Base-by-base conservation (phyloP, 768 basidiomycete genomes). In the Boletus huronensis region DNA sequence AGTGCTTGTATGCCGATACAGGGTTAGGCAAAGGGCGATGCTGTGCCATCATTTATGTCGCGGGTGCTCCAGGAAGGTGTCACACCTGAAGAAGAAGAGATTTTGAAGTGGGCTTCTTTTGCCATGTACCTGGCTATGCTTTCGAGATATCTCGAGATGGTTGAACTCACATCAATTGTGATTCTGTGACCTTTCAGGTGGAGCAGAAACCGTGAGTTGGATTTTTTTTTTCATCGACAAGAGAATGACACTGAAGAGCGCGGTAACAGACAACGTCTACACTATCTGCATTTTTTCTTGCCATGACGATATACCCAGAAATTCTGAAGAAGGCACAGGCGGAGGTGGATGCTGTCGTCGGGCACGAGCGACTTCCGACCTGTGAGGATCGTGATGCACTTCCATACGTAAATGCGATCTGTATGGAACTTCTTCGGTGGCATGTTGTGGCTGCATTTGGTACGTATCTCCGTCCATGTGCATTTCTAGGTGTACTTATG, bases 141-240 rank as follows among this genome's bases (percentile, higher is more conserved):
- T 42, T 54, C 9, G 1, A 10, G 1, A 31, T 8, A 39, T 44
- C 2, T 1, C 7, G 6, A 16, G 10, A 28, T 6, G 4, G 6
- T 17, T 21, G 5, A 14, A 19, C 47, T 50, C 14, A 31, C n/a
- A 11, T 57, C 2, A 3, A 34, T 23, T 5, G 3, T 36, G 9
- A 3, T 21, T 41, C 10, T 14, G 13, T 36, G 6, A 14, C 45
- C 10, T 34, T 34, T 41, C 39, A 78, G 80, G 39, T 26, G 64
- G 53, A 46, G 31, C 58, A 3, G 61, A 65, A 11, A 62, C 58
- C 0, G 63, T 58, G 13, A 19, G 52, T 31, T 8, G 6, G 6
- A 72, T 71, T 17, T 68, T 69, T 71, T 17, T 68, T 77, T 31
- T n/a, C 17, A 5, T 21, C 2, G n/a, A n/a, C n/a, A 8, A 45